Evolutionary conservation across 2,329 filamentous ascomycete genomes (phyloP).

Genomic region (Orbilia brochopaga): DNA sequence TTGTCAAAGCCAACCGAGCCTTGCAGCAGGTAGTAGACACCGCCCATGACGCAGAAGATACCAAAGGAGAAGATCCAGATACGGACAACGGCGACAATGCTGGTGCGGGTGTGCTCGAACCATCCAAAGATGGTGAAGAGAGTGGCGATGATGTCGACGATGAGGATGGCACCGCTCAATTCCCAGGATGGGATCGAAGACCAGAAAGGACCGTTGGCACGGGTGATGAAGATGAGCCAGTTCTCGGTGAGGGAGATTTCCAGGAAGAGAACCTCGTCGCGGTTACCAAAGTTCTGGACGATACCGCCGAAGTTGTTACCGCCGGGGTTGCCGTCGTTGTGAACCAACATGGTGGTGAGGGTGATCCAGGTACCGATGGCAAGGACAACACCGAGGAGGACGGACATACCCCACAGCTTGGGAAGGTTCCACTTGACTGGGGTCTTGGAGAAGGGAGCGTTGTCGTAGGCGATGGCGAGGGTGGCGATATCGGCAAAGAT

Average conservation of each 20-base stretch:
- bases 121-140: conserved; percentile 85
- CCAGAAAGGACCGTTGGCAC: conserved; percentile 91
- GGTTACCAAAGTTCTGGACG: conserved; percentile 83
- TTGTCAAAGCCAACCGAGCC: conserved; percentile 84
- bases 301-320: conserved; percentile 69
- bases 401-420: conserved; percentile 91
- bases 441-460: conserved; percentile 81
- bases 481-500: conserved; percentile 94
- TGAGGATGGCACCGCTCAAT: conserved; percentile 74
- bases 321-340: conserved; percentile 60
- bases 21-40: conserved; percentile 73
- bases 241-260: conserved; percentile 91
- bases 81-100: conserved; percentile 82
- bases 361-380: conserved; percentile 87
- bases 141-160: conserved; percentile 83
- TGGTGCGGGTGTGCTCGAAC: conserved; percentile 73
- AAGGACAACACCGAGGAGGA: conserved; percentile 79
- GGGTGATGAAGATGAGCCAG: conserved; percentile 96
- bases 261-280: conserved; percentile 84
- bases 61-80: conserved; percentile 92
- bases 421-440: conserved; percentile 95
- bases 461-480: conserved; percentile 90
- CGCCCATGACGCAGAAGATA: conserved; percentile 82
- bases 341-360: conserved; percentile 79
- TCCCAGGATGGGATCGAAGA: conserved; percentile 88